Percentiles rank a stretch among this genome's conserved stretches.
Conservation (phyloP, 2,329 filamentous ascomycete species). For the Colletotrichum simmondsii region DNA sequence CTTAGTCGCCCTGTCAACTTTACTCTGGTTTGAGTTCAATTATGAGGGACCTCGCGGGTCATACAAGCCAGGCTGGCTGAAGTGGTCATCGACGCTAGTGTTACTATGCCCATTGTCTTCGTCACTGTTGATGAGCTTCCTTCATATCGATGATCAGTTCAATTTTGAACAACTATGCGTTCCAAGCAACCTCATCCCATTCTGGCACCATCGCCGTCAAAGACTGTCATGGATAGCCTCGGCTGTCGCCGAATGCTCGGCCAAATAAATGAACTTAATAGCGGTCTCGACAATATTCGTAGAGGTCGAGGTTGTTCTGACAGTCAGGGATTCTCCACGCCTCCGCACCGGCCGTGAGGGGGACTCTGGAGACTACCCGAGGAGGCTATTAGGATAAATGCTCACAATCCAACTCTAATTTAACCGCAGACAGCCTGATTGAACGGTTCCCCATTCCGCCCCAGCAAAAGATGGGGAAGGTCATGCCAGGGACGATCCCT, state of each 20-base stretch:
- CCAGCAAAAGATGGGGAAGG: slow-evolving; percentile 20
- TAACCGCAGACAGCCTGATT: slow-evolving; percentile 35
- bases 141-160: not conserved
- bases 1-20: not conserved
- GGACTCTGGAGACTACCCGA: slow-evolving; percentile 15
- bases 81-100: not conserved
- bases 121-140: not conserved
- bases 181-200: not conserved
- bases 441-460: slow-evolving; percentile 11
- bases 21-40: not conserved
- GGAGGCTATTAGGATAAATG: slow-evolving; percentile 35
- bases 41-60: not conserved
- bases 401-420: slow-evolving; percentile 21
- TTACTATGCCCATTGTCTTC: not conserved
- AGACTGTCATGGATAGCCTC: not conserved
- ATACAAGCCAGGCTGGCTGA: not conserved
- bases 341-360: slow-evolving; percentile 24
- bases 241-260: not conserved
- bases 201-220: no score
- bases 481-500: slow-evolving; percentile 15
- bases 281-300: not conserved
- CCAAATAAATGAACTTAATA: not conserved
- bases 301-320: not conserved
- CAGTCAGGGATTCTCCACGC: slow-evolving; percentile 28
- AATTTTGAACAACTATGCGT: not conserved